Evolutionary conservation across 1,284 basidiomycete species (phyloP).

Genomic region (Marasmius oreades): DNA sequence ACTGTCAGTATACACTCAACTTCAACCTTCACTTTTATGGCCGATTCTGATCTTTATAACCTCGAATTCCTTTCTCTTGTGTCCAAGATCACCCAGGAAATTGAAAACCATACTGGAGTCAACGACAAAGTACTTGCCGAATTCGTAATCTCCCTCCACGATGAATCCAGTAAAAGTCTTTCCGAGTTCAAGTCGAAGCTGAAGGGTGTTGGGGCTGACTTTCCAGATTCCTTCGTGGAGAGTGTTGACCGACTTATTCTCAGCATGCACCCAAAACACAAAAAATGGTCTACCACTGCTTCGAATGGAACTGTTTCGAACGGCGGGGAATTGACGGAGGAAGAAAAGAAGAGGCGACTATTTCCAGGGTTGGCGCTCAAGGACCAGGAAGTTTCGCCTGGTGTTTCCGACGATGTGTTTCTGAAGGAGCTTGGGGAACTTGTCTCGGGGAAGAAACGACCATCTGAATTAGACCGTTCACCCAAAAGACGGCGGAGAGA

Average conservation of each 20-base stretch:
- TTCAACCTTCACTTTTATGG: slow-evolving; percentile 39
- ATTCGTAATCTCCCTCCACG: slow-evolving; percentile 92
- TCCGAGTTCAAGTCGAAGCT: slow-evolving; percentile 83
- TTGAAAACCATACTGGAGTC: slow-evolving; percentile 80
- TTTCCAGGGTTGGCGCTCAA: slow-evolving; percentile 92
- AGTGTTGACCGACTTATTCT: slow-evolving; percentile 94
- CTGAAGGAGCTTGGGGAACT: slow-evolving; percentile 85
- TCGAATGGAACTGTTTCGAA: slow-evolving; percentile 34
- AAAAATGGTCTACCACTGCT: slow-evolving; percentile 57
- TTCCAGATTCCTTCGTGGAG: slow-evolving; percentile 87
- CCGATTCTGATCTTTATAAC: slow-evolving; percentile 78
- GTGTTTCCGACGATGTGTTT: slow-evolving; percentile 60
- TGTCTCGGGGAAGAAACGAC: slow-evolving; percentile 69
- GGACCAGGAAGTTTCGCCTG: slow-evolving; percentile 62
- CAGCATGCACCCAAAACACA: slow-evolving; percentile 95
- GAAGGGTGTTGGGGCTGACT: slow-evolving; percentile 78
- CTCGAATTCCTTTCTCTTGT: slow-evolving; percentile 90
- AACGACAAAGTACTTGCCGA: slow-evolving; percentile 94
- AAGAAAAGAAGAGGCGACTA: slow-evolving; percentile 77
- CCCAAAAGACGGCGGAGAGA: slow-evolving; percentile 56
- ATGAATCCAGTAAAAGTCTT: slow-evolving; percentile 70
- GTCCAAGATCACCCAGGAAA: slow-evolving; percentile 86
- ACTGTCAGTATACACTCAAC: not conserved
- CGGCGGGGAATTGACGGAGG: slow-evolving; percentile 46
- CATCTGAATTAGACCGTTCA: slow-evolving; percentile 45